phyloP scores from a whole-genome alignment of 2,329 filamentous ascomycete genomes.

The Colletotrichum lini region DNA sequence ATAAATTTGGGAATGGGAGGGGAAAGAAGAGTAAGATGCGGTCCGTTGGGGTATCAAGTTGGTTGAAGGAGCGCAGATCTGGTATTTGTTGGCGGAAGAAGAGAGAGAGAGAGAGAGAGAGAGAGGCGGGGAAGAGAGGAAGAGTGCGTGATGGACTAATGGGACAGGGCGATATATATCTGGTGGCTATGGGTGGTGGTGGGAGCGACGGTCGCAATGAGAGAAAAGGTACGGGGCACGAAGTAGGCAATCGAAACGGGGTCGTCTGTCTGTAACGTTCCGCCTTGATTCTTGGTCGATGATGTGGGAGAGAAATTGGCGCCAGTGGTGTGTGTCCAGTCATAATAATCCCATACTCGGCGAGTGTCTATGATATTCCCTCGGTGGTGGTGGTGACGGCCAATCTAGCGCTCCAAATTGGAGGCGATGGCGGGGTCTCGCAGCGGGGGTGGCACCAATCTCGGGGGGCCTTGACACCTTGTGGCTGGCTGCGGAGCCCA shows the following conservation, averaged over 20 bases:
- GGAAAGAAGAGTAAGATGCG: constrained; percentile 4
- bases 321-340: constrained; percentile 7
- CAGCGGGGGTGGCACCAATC: constrained; percentile 42
- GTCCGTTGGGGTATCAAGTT: constrained; percentile 41
- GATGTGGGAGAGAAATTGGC: constrained; percentile 41
- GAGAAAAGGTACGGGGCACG: background rate
- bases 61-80: constrained; percentile 11
- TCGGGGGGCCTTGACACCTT: constrained; percentile 10
- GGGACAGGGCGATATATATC: constrained; percentile 32
- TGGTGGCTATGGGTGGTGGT: constrained; percentile 18
- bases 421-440: constrained; percentile 40
- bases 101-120: background rate
- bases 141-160: background rate
- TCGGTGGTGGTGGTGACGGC: constrained; percentile 22
- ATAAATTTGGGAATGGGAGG: constrained; percentile 8
- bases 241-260: constrained; percentile 5
- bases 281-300: background rate
- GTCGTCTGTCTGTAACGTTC: constrained; percentile 42
- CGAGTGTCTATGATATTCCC: background rate
- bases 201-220: constrained; percentile 39
- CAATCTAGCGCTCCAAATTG: constrained; percentile 34
- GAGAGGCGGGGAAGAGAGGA: background rate
- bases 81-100: background rate
- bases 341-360: background rate
- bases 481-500: constrained; percentile 41